Base-by-base conservation (phyloP, 257 asterid genomes). In the Solanum sitiens region DNA sequence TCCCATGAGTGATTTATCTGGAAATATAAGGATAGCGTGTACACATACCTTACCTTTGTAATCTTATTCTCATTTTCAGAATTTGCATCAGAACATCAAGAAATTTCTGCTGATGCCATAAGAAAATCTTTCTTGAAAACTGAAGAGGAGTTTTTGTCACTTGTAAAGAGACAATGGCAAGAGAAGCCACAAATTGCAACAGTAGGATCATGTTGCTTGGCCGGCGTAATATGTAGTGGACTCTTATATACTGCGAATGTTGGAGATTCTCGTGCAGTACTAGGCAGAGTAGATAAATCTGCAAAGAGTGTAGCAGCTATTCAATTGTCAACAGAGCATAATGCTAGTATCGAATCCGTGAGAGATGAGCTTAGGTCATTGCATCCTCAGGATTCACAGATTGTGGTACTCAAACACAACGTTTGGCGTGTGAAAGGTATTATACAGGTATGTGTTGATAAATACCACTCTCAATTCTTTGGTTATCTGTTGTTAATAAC, bases 361-460 rank as follows among this genome's bases (percentile, higher is more conserved):
- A 94, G 99, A 86, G 93, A 92, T 23, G 99, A 97, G 84, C 95
- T 97, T n/a, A 92, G 89, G 23, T 87, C 85, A 37, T 88, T 93
- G 93, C 98, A 96, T 91, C 98, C 99, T 2, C 91, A 95, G 67
- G 99, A 97, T 91, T 87, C 99, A 6, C 92, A 91, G 16, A 97
- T 97, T 13, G 99, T 97, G 86, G 96, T 93, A 82, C 91, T 92
- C 71, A 97, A 95, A 91, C 98, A 95, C 93, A 92, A 93, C 50
- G 98, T 96, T 83, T 97, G 99, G 99, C 98, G 99, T 0, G 99
- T 97, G 4, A 97, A 95, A 92, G 99, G 99, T 32, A 89, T 97
- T 88, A 95, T 97, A 87, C 99, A 97, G 98, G 99, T 97, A 89
- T n/a, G 77, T 45, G 39, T 44, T 77, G 15, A 74, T 74, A 74